A percentile compares a stretch with the other conserved stretches of the same genome.
Conservation (phyloP, 202 grass and related monocot species). For the Schoenoplectus tabernaemontani region DNA sequence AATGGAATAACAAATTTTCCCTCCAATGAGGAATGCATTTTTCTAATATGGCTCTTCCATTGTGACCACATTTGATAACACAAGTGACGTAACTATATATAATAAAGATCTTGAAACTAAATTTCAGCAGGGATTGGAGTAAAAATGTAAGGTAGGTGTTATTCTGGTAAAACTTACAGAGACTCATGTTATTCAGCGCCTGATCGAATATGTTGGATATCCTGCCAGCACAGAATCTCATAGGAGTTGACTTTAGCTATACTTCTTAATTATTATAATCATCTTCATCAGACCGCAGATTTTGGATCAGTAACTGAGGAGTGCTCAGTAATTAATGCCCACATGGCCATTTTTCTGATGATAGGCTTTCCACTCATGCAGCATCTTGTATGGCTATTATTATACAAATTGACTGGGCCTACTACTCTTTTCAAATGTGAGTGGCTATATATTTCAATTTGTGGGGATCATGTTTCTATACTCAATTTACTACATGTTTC, state of each 20-base stretch:
- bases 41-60: too few relatives aligned
- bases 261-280: slow-evolving; percentile 4
- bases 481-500: background rate
- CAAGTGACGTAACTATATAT: background rate
- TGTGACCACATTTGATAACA: background rate
- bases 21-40: too few relatives aligned
- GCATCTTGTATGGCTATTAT: background rate
- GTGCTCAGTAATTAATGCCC: background rate
- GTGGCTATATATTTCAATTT: background rate
- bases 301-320: slow-evolving; percentile 3
- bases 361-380: background rate
- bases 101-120: background rate
- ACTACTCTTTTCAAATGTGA: background rate
- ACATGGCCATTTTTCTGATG: background rate
- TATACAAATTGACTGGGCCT: background rate
- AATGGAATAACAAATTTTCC: too few relatives aligned
- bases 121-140: background rate
- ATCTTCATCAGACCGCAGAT: slow-evolving; percentile 8
- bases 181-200: background rate
- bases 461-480: background rate
- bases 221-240: slow-evolving; percentile 12
- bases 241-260: slow-evolving; percentile 10
- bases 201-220: background rate
- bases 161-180: background rate
- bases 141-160: background rate